These are phyloP conservation scores for Fusarium palustre DNA, from an alignment of 2,329 filamentous ascomycete species.

Conservation along the genomic window DNA sequence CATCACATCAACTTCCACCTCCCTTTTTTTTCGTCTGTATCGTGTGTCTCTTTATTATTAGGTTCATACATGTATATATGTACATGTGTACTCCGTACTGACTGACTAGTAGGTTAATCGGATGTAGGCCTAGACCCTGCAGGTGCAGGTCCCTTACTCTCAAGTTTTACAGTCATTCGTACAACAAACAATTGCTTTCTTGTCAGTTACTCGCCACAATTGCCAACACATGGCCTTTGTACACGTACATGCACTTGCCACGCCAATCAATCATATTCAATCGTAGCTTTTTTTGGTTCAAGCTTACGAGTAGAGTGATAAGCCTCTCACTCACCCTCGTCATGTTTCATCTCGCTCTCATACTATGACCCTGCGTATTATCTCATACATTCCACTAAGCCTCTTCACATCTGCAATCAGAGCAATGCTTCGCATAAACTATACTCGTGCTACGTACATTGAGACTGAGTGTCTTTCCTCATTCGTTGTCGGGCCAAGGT, in stretches of 20 bases:
- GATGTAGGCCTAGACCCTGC: neutral
- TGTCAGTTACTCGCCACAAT: slow-evolving; percentile 22
- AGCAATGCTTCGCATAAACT: slow-evolving; percentile 9
- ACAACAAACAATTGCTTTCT: slow-evolving; percentile 2
- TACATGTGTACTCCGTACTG: neutral
- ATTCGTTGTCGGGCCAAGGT: slow-evolving; percentile 25
- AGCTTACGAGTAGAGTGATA: slow-evolving; percentile 1
- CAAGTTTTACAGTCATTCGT: neutral
- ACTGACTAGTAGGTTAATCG: neutral
- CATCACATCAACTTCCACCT: slow-evolving; percentile 38
- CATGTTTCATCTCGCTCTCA: slow-evolving; percentile 2
- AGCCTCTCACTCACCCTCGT: neutral
- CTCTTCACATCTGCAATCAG: neutral
- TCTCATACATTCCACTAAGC: neutral
- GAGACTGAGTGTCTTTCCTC: slow-evolving; percentile 1
- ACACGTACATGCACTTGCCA: slow-evolving; percentile 29
- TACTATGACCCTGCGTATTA: neutral
- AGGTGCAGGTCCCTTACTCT: slow-evolving; percentile 13
- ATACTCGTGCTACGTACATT: slow-evolving; percentile 11
- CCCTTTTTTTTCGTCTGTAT: slow-evolving; percentile 39
- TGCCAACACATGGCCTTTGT: slow-evolving; percentile 22
- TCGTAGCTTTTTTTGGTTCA: slow-evolving; percentile 8
- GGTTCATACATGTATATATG: neutral
- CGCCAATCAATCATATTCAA: slow-evolving; percentile 6
- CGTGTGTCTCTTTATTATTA: slow-evolving; percentile 19